Conservation (phyloP, 306 rosid species). For the Nissolia schottii region DNA sequence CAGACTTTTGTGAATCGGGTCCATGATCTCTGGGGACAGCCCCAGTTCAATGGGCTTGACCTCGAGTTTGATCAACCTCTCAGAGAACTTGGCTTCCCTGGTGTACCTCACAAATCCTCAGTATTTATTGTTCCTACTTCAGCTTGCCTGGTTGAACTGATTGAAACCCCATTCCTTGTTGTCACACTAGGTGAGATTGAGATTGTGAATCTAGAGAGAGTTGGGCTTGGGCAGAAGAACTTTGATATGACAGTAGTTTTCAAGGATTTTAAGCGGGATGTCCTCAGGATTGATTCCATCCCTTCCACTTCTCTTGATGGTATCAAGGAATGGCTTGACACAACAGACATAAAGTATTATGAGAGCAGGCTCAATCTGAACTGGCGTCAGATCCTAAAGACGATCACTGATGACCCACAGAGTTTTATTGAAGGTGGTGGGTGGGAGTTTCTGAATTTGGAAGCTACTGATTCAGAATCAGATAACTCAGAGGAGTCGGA, state of each 20-base stretch:
- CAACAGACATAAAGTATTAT: conserved; percentile 87
- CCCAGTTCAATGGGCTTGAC: conserved; percentile 76
- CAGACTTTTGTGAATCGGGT: conserved; percentile 86
- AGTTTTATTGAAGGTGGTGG: conserved; percentile 93
- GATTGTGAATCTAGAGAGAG: conserved; percentile 77
- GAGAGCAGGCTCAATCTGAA: conserved; percentile 94
- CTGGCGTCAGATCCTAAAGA: conserved; percentile 93
- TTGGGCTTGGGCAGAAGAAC: conserved; percentile 89
- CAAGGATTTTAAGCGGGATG: conserved; percentile 89
- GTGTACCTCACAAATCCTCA: conserved; percentile 87
- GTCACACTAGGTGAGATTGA: conserved; percentile 75
- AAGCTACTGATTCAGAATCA: conserved; percentile 89
- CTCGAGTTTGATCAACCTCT: conserved; percentile 97
- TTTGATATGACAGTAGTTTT: conserved; percentile 72
- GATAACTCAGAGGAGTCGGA: conserved; percentile 80
- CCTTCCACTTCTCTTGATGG: conserved; percentile 94
- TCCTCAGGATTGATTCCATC: conserved; percentile 86
- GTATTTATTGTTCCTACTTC: conserved; percentile 90
- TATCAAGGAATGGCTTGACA: conserved; percentile 93
- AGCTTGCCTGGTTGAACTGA: conserved; percentile 82
- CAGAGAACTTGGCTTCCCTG: conserved; percentile 96
- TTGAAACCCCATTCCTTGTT: conserved; percentile 84
- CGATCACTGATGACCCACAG: conserved; percentile 92
- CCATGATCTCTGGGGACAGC: conserved; percentile 92
- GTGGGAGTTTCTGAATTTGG: conserved; percentile 96